These are phyloP conservation scores for Rhizopogon vinicolor DNA, from an alignment of 768 basidiomycete genomes.

Conservation along the genomic window DNA sequence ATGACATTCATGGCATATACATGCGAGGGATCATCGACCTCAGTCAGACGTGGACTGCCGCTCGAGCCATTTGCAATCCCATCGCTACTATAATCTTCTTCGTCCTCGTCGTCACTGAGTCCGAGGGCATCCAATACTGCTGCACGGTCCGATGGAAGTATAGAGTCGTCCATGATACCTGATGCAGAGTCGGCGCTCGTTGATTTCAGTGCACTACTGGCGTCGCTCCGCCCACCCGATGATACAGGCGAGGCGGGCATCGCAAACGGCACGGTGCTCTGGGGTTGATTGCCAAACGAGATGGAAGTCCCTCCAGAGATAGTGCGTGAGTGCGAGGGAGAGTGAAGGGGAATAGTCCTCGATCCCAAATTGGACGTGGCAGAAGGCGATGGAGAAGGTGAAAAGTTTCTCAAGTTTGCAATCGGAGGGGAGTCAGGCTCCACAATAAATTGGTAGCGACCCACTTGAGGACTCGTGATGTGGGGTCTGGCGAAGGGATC, in stretches of 20 bases:
- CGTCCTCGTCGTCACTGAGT: conserved; percentile 1
- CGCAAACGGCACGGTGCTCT: conserved; percentile 1
- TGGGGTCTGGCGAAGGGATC: background rate
- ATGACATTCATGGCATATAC: background rate
- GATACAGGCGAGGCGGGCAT: background rate
- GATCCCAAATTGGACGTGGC: background rate
- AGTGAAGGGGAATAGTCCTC: conserved; percentile 1
- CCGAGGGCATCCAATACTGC: conserved; percentile 3
- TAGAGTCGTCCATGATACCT: background rate
- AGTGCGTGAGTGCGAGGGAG: conserved; percentile 6
- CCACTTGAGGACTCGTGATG: background rate
- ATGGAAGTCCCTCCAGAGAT: background rate
- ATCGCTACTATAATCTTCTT: background rate
- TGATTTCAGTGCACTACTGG: no score
- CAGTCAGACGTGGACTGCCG: no score
- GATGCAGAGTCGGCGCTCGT: background rate
- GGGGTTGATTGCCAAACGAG: conserved; percentile 1
- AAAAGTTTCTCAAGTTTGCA: background rate
- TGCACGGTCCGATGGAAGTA: background rate
- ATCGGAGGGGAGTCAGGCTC: background rate
- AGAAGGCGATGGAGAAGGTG: background rate
- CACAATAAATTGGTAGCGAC: background rate
- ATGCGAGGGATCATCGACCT: background rate
- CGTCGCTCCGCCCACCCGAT: background rate
- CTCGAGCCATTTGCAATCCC: background rate